Evolutionary conservation across 768 basidiomycete species (phyloP).

Genomic region (Hemileccinum impolitum): DNA sequence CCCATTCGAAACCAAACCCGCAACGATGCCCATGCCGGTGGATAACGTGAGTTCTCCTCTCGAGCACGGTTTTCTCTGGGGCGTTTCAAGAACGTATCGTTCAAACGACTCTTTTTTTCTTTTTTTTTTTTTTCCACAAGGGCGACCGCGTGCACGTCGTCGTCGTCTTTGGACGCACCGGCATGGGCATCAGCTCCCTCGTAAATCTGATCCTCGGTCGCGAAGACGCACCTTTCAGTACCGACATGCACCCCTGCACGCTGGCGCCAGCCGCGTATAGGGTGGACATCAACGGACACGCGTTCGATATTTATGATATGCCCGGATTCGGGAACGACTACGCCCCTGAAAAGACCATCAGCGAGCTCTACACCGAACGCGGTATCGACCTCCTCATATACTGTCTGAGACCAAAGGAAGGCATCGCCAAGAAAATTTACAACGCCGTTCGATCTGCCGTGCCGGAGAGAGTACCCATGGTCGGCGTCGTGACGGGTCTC

Average conservation of each 20-base stretch:
- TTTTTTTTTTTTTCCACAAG: slow-evolving; percentile 4
- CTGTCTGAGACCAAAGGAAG: slow-evolving; percentile 28
- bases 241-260: slow-evolving; percentile 31
- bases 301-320: slow-evolving; percentile 31
- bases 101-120: not conserved
- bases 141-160: slow-evolving; percentile 31
- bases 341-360: slow-evolving; percentile 23
- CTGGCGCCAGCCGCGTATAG: slow-evolving; percentile 21
- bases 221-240: slow-evolving; percentile 32
- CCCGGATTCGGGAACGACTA: slow-evolving; percentile 26
- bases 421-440: slow-evolving; percentile 26
- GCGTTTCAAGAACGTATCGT: not conserved
- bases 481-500: slow-evolving; percentile 35
- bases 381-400: slow-evolving; percentile 32
- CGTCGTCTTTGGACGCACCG: slow-evolving; percentile 33
- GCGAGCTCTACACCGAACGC: slow-evolving; percentile 29
- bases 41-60: slow-evolving; percentile 25
- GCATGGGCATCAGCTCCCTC: slow-evolving; percentile 31
- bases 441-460: slow-evolving; percentile 25
- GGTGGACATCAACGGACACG: slow-evolving; percentile 28
- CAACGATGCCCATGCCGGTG: slow-evolving; percentile 28
- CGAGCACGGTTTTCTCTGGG: not conserved
- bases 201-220: slow-evolving; percentile 31
- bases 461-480: slow-evolving; percentile 36
- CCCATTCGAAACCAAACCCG: slow-evolving; percentile 21